Percentiles rank a stretch among this genome's conserved stretches.
Conservation (phyloP, 2,329 filamentous ascomycete genomes). For the Lojkania enalia region DNA sequence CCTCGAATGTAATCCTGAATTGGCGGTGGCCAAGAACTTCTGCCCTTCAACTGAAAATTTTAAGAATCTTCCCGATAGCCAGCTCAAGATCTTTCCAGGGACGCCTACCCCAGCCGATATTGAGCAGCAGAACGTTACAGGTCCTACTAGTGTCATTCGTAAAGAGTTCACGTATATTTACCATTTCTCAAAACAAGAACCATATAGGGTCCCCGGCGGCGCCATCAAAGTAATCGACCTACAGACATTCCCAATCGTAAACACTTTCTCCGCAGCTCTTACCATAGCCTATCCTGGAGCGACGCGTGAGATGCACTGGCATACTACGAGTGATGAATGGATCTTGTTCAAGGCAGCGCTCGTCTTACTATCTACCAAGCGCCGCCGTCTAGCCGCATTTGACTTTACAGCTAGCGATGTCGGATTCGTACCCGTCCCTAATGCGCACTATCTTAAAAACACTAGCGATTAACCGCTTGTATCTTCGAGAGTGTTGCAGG, state of each 20-base stretch:
- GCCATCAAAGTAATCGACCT: conserved; percentile 64
- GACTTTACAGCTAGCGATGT: conserved; percentile 64
- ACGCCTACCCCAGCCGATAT: conserved; percentile 44
- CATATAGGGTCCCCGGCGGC: conserved; percentile 58
- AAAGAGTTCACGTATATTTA: conserved; percentile 42
- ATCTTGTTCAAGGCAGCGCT: conserved; percentile 61
- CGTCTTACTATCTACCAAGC: conserved; percentile 61
- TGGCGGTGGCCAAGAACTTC: conserved; percentile 50
- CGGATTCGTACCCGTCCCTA: conserved; percentile 60
- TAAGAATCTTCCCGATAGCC: conserved; percentile 42
- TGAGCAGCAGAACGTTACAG: conserved; percentile 50
- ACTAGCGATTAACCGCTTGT: conserved; percentile 60
- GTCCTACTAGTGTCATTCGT: conserved; percentile 38
- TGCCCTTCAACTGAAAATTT: conserved; percentile 43
- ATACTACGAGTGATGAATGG: conserved; percentile 64
- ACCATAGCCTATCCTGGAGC: conserved; percentile 64
- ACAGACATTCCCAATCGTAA: conserved; percentile 59
- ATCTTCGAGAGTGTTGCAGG: conserved; percentile 63
- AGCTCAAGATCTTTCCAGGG: conserved; percentile 51
- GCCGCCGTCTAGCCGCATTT: conserved; percentile 54
- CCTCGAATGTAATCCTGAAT: conserved; percentile 49
- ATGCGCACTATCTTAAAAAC: conserved; percentile 65
- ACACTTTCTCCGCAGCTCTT: conserved; percentile 59
- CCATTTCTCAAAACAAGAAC: conserved; percentile 52
- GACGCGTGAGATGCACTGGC: conserved; percentile 68